phyloP scores from a whole-genome alignment of 2,329 filamentous ascomycete species.

The Talaromyces sp. region DNA sequence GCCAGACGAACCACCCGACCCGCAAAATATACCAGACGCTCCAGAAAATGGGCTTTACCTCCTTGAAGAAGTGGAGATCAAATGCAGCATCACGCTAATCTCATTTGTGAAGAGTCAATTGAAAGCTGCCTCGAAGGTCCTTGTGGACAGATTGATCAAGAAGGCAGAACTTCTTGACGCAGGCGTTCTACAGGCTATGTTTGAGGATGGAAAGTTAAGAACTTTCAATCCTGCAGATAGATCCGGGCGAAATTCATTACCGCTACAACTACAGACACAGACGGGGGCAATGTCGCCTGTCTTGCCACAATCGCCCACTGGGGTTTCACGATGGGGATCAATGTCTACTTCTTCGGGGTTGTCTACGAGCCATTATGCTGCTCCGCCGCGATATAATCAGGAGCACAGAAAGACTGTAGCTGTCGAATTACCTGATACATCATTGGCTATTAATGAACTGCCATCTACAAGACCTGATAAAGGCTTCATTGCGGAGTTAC shows the following conservation, averaged over 20 bases:
- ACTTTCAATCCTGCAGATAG: slow-evolving; percentile 24
- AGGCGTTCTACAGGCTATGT: slow-evolving; percentile 21
- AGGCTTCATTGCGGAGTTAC: slow-evolving; percentile 6
- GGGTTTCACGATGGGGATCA: neutral
- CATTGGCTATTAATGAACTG: neutral
- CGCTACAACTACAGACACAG: neutral
- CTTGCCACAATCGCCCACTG: neutral
- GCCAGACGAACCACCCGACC: slow-evolving; percentile 68
- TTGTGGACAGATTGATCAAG: slow-evolving; percentile 67
- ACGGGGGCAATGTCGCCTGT: slow-evolving; percentile 4
- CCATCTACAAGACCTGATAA: neutral
- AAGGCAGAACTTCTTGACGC: slow-evolving; percentile 50
- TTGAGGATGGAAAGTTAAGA: slow-evolving; percentile 24
- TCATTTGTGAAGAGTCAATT: slow-evolving; percentile 81
- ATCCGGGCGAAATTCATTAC: slow-evolving; percentile 7
- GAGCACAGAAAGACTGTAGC: slow-evolving; percentile 1
- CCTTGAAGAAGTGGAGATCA: slow-evolving; percentile 82
- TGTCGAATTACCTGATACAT: slow-evolving; percentile 20
- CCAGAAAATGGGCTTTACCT: slow-evolving; percentile 74
- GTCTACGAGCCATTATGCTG: neutral
- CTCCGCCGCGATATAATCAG: neutral
- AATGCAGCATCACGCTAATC: slow-evolving; percentile 75
- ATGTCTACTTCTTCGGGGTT: neutral
- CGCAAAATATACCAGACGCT: slow-evolving; percentile 62
- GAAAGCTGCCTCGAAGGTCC: slow-evolving; percentile 70